Evolutionary conservation across 2,329 filamentous ascomycete genomes (phyloP).

Genomic region (Corynespora cassiicola): DNA sequence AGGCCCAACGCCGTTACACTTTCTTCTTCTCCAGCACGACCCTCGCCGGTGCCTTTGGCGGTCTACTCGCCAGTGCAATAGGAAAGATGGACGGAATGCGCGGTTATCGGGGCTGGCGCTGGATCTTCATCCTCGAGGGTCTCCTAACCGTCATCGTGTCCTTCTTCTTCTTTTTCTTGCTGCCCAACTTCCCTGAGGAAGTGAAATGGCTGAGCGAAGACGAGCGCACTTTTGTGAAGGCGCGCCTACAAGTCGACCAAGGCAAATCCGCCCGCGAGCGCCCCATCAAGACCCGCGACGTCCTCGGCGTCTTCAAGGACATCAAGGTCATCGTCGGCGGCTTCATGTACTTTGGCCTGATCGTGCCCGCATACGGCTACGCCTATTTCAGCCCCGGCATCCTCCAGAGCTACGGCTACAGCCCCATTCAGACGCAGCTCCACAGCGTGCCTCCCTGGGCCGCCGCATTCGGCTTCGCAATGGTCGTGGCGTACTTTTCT

Average conservation of each 20-base stretch:
- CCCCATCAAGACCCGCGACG: conserved; percentile 50
- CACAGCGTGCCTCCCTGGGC: conserved; percentile 68
- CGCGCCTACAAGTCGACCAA: conserved; percentile 55
- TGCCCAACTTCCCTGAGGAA: conserved; percentile 59
- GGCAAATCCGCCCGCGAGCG: conserved; percentile 54
- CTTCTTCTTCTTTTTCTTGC: conserved; percentile 54
- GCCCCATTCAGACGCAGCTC: conserved; percentile 60
- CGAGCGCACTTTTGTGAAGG: conserved; percentile 54
- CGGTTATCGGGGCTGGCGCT: conserved; percentile 77
- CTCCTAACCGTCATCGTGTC: conserved; percentile 52
- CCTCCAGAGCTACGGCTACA: conserved; percentile 58
- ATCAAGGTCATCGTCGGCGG: conserved; percentile 56
- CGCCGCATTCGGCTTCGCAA: conserved; percentile 78
- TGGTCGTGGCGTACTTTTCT: conserved; percentile 74
- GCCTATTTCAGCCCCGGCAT: conserved; percentile 58
- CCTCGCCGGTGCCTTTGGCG: conserved; percentile 83
- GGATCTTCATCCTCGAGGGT: conserved; percentile 79
- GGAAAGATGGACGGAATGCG: conserved; percentile 80
- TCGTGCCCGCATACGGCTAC: conserved; percentile 48
- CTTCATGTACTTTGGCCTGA: conserved; percentile 60
- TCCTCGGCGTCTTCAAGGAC: conserved; percentile 56
- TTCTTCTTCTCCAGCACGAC: conserved; percentile 92
- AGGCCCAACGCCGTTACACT: conserved; percentile 89
- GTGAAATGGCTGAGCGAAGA: conserved; percentile 55
- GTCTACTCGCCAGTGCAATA: conserved; percentile 83